Evolutionary conservation across 345 rosid genomes (phyloP), one percentile per base, ranked within the genome.

Genomic region (Pistacia atlantica): DNA sequence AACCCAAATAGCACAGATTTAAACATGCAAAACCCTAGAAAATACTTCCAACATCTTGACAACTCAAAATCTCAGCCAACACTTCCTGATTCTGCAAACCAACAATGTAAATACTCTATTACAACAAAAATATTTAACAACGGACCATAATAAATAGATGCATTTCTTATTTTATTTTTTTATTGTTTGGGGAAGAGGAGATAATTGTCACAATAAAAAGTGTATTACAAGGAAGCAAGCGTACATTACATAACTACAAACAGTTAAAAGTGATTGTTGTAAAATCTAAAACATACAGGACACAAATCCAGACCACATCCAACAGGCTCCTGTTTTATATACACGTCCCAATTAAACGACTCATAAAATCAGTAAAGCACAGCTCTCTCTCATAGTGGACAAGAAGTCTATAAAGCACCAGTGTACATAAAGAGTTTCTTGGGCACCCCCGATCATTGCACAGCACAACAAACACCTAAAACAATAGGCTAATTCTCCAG

Each of bases 401-500:
- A 67, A 54, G 16, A 74, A 45, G 72, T 59, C 71, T 55, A 54
- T 22, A 37, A 66, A 64, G 20, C 64, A 69, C 56, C 68, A 10
- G 51, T 31, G 35, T 35, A 48, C 65, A 10, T 69, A n/a, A 48
- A 56, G 13, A 69, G 64, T 54, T 63, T 37, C 70, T 46, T 52
- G 42, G 60, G 65, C 42, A 35, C 49, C n/a, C 63, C 12, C 14
- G 62, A 64, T 42, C 52, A 52, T 16, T 61, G 57, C 75, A 45
- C 28, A 8, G 66, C 71, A 60, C 45, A 62, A 13, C 56, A 10
- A 64, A 66, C 63, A 4, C 28, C 67, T 74, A 45, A n/a, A 42
- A 25, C 38, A 9, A 46, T 52, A 54, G 28, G 69, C 67, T 35
- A 33, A 66, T 54, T 54, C 71, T 55, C 65, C 64, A 35, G 49